These are phyloP conservation scores for Schwanniomyces occidentalis DNA, from an alignment of 805 yeast species.

Conservation along the genomic window DNA sequence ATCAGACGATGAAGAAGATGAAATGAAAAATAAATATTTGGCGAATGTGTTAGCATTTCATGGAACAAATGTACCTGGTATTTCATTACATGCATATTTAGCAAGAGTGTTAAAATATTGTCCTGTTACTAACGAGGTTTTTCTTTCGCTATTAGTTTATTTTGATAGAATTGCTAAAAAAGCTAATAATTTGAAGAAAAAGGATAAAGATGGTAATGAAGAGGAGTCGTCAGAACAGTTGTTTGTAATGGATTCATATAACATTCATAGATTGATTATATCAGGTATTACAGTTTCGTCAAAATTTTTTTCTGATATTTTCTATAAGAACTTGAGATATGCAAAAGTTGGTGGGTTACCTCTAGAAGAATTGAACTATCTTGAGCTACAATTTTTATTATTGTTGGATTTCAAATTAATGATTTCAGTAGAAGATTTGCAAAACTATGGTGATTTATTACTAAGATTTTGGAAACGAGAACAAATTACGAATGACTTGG, in stretches of 20 bases:
- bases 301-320: slow-evolving; percentile 91
- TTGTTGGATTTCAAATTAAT: slow-evolving; percentile 82
- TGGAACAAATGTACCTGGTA: slow-evolving; percentile 96
- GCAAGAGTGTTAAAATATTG: slow-evolving; percentile 92
- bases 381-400: slow-evolving; percentile 85
- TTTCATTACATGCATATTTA: slow-evolving; percentile 83
- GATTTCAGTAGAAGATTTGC: slow-evolving; percentile 88
- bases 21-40: slow-evolving; percentile 50
- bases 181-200: slow-evolving; percentile 53
- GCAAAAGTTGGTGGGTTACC: slow-evolving; percentile 97
- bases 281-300: slow-evolving; percentile 95
- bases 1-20: slow-evolving; percentile 39
- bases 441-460: slow-evolving; percentile 83
- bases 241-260: slow-evolving; percentile 94
- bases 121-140: slow-evolving; percentile 98
- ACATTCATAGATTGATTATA: slow-evolving; percentile 89
- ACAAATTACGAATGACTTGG: slow-evolving; percentile 46
- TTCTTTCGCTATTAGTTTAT: slow-evolving; percentile 83
- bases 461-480: slow-evolving; percentile 82
- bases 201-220: slow-evolving; percentile 16
- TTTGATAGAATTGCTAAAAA: slow-evolving; percentile 91
- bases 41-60: slow-evolving; percentile 86
- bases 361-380: slow-evolving; percentile 85
- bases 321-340: slow-evolving; percentile 90
- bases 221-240: slow-evolving; percentile 46